Base-by-base conservation (phyloP, 305 asterid species). In the Euphrasia arctica region DNA sequence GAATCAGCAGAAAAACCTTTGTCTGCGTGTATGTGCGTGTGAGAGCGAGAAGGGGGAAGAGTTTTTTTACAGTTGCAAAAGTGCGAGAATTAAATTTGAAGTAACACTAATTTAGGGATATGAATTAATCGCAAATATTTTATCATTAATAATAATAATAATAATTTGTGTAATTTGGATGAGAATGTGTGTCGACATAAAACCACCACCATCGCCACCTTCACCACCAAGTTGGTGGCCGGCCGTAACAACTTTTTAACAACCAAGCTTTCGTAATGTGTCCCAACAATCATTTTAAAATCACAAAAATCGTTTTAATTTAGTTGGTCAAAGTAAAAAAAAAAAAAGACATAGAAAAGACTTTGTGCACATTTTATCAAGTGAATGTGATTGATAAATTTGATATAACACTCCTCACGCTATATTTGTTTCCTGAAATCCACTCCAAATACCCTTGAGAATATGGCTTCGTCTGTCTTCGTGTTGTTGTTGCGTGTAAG, bases 1-100 rank as follows among this genome's bases (percentile, higher is more conserved):
- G 78, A 64, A 70, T 8, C 14, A 28, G 59, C 70, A 52, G 67
- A 59, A 70, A 41, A 70, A 41, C 67, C 75, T 63, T 57, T 58
- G 56, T 7, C 54, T 9, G 65, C 36, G 60, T 50, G 61, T 34
- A 47, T 52, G 32, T 51, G 57, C 3, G n/a, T 45, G 66, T 18
- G 67, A 3, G 69, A 36, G 72, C 61, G 70, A 34, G 73, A 15
- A 4, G 34, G 67, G 47, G 64, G 34, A 63, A 56, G 65, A 57
- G 70, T 28, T 14, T 71, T 71, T 71, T 70, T 58, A 65, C 71
- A 64, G 67, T 18, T 59, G 70, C 22, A 41, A 55, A 36, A 70
- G 49, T 45, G 51, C 14, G 51, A 45, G 0, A 11, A 9, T 6
- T 42, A 42, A 43, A 43, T 43, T 43, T 10, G 49, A 9, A 10